Conservation (phyloP, 192 early-diverging fungal species). For the Gamsiella multidivaricata region DNA sequence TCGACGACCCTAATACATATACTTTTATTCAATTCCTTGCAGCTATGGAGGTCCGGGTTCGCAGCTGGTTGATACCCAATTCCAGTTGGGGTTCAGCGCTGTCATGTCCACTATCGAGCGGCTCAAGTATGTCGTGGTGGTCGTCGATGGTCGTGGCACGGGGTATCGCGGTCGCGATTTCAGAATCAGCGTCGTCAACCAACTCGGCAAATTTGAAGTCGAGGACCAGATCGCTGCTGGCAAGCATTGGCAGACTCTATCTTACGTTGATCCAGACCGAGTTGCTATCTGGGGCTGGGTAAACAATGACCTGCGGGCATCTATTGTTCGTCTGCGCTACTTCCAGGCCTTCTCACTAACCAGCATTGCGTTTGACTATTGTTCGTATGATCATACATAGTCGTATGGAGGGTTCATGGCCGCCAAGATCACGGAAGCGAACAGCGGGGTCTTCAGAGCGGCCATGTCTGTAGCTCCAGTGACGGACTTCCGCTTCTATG, state of each 20-base stretch:
- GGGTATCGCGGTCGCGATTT: slow-evolving; percentile 87
- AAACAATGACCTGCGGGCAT: slow-evolving; percentile 4
- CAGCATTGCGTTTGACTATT: too few relatives aligned
- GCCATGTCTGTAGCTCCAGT: slow-evolving; percentile 97
- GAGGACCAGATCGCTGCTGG: slow-evolving; percentile 91
- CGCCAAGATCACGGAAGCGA: slow-evolving; percentile 84
- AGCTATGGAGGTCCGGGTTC: slow-evolving; percentile 90
- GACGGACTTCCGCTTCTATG: slow-evolving; percentile 81
- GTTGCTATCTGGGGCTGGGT: slow-evolving; percentile 98
- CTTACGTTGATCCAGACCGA: slow-evolving; percentile 82
- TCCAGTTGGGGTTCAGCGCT: slow-evolving; percentile 77
- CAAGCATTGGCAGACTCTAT: slow-evolving; percentile 67
- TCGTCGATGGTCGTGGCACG: slow-evolving; percentile 92
- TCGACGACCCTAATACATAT: too few relatives aligned
- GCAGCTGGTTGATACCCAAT: slow-evolving; percentile 78
- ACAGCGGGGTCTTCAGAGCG: slow-evolving; percentile 82
- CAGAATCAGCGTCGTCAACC: slow-evolving; percentile 75
- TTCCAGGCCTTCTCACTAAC: too few relatives aligned
- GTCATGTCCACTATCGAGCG: slow-evolving; percentile 66
- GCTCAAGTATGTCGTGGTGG: slow-evolving; percentile 75
- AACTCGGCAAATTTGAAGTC: slow-evolving; percentile 85
- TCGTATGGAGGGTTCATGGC: slow-evolving; percentile 94
- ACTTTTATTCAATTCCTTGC: background rate
- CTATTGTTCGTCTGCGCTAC: too few relatives aligned
- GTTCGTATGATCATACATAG: slow-evolving; percentile 53